Evolutionary conservation across 495 filamentous ascomycete species (phyloP).

Genomic region (Tuber magnatum): DNA sequence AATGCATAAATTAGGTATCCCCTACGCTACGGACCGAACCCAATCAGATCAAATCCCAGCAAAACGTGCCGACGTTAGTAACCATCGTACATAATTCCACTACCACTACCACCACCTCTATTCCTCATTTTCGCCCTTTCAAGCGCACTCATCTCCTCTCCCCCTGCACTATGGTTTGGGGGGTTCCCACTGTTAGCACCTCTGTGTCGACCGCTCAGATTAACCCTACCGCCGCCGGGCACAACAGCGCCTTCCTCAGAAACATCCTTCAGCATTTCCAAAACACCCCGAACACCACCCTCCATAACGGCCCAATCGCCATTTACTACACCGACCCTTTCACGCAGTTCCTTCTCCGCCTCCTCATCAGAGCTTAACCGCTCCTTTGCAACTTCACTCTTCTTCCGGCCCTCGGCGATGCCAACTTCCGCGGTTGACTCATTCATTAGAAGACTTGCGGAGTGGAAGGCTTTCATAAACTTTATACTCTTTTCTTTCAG

Average conservation of each 20-base stretch:
- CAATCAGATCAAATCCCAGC: neutral
- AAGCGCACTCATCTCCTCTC: slow-evolving; percentile 14
- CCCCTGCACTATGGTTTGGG: neutral
- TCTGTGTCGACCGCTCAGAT: slow-evolving; percentile 9
- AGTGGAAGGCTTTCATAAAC: slow-evolving; percentile 41
- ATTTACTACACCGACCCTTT: slow-evolving; percentile 37
- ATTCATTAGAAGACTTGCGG: slow-evolving; percentile 27
- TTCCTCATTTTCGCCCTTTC: slow-evolving; percentile 32
- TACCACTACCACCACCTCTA: slow-evolving; percentile 9
- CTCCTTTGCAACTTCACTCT: slow-evolving; percentile 30
- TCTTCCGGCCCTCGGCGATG: slow-evolving; percentile 36
- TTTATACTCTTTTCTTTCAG: slow-evolving; percentile 28
- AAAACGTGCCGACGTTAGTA: neutral
- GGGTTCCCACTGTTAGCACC: neutral
- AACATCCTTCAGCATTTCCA: slow-evolving; percentile 22
- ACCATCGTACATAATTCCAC: slow-evolving; percentile 8
- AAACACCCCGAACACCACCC: slow-evolving; percentile 12
- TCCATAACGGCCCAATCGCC: slow-evolving; percentile 26
- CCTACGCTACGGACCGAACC: neutral
- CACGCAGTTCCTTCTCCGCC: slow-evolving; percentile 39
- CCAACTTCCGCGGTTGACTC: slow-evolving; percentile 29
- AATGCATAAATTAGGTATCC: neutral
- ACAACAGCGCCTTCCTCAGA: slow-evolving; percentile 10
- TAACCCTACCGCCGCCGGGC: slow-evolving; percentile 9
- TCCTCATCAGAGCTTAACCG: slow-evolving; percentile 28